Evolutionary conservation across 768 basidiomycete genomes (phyloP), one percentile per base, ranked within the genome.

Genomic region (Agaricus blazei): DNA sequence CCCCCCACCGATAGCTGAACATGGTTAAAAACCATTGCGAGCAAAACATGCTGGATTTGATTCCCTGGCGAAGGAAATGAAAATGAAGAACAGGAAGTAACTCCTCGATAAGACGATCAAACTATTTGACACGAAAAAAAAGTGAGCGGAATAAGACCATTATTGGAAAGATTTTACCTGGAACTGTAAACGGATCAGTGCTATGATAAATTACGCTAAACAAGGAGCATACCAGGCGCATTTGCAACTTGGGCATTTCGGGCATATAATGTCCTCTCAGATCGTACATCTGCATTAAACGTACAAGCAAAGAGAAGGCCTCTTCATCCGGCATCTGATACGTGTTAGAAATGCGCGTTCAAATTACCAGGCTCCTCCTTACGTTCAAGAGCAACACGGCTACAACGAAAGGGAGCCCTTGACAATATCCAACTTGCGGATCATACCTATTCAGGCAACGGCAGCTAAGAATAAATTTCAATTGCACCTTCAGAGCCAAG

Each of bases 11-110:
- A 70, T 96, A 98, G 65, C 92, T 91, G 75, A 98, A 98, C 67
- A 99, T 72, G 0, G 97, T 98, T 66, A 99, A 76, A 70, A 98
- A 98, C 97, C 97, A 99, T 60, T 98, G 97, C 12, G 92, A 93
- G 64, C 93, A 96, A 67, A 89, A 98, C 94, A 99, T 98, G 72
- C 90, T 95, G 45, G 93, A 94, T 68, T 98, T 98, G 65, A 98
- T 75, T 29, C 95, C 96, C 70, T 97, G 90, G 29, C 95, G 83
- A 29, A 96, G 71, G 64, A 99, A 91, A 69, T 98, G 97, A 24
- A 96, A 74, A 64, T 98, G 93, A 5, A 98, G 75, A 4, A 95
- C 90, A 4, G 97, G 97, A 3, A 98, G 73, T 9, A 96, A 65
- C 60, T 99, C 97, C 67, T 99, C 97, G 43, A 97, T 72, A 48